Evolutionary conservation across 176 grass and related monocot species (phyloP).

Genomic region (Triticum monococcum): DNA sequence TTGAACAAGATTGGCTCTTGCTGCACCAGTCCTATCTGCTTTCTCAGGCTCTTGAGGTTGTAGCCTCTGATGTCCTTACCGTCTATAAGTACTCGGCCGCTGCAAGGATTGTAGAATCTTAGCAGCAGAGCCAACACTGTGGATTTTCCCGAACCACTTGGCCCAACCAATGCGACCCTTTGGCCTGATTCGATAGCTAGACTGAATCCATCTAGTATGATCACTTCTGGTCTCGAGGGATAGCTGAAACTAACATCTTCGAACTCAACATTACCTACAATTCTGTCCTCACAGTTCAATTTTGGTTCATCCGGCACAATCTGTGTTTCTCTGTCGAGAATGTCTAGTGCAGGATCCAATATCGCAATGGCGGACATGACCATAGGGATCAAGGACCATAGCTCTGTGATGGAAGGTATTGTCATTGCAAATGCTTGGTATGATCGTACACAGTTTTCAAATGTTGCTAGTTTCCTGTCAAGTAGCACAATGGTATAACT

Average conservation of each 20-base stretch:
- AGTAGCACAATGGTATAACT: constrained; percentile 65
- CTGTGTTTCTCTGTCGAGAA: constrained; percentile 54
- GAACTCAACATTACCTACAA: constrained; percentile 46
- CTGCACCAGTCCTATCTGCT: constrained; percentile 54
- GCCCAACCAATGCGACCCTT: constrained; percentile 54
- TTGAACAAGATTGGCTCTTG: constrained; percentile 59
- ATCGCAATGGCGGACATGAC: constrained; percentile 53
- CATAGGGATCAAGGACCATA: constrained; percentile 64
- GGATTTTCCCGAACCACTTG: constrained; percentile 64
- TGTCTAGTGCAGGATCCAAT: constrained; percentile 52
- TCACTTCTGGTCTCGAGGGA: constrained; percentile 50
- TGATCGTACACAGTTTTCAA: constrained; percentile 45
- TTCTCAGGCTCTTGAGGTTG: constrained; percentile 49
- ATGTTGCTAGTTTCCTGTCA: constrained; percentile 35
- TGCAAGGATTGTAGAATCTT: constrained; percentile 60
- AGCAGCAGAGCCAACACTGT: constrained; percentile 53
- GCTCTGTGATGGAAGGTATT: constrained; percentile 61
- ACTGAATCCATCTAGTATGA: constrained; percentile 45
- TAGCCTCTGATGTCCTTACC: constrained; percentile 45
- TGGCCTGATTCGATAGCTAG: constrained; percentile 43
- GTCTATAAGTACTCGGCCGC: constrained; percentile 41
- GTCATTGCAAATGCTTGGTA: constrained; percentile 73
- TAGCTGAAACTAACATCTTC: constrained; percentile 52
- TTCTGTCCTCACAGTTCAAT: not conserved
- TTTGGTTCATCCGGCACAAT: constrained; percentile 53